Conservation (phyloP, 2,329 filamentous ascomycete genomes). For the Xylaria sp. region DNA sequence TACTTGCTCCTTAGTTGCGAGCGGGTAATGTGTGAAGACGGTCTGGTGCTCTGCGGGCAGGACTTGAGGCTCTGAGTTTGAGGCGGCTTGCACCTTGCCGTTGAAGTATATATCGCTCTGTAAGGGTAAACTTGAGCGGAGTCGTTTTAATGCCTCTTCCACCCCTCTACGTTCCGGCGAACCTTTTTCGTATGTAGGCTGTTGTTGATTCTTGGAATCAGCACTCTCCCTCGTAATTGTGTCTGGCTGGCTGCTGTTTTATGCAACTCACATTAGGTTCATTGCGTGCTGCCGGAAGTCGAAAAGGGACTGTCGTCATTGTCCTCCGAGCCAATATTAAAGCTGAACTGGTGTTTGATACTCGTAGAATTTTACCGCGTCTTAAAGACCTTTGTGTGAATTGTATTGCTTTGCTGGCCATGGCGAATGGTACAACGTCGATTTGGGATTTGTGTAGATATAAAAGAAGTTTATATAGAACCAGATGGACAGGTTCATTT, state of each 20-base stretch:
- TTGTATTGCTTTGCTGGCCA: slow-evolving; percentile 3
- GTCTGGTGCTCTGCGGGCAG: slow-evolving; percentile 10
- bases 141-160: slow-evolving; percentile 16
- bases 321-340: slow-evolving; percentile 1
- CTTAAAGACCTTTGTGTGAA: slow-evolving; percentile 9
- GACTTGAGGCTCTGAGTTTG: slow-evolving; percentile 10
- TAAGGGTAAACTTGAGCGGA: slow-evolving; percentile 13
- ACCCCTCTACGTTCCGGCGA: slow-evolving; percentile 1
- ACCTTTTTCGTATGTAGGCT: slow-evolving; percentile 20
- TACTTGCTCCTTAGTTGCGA: slow-evolving; percentile 12
- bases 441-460: neutral
- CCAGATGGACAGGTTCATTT: neutral
- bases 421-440: neutral
- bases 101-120: slow-evolving; percentile 20
- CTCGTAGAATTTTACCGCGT: neutral
- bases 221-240: neutral
- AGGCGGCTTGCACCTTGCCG: slow-evolving; percentile 7
- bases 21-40: slow-evolving; percentile 15
- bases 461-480: neutral
- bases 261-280: slow-evolving; percentile 17
- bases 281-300: slow-evolving; percentile 13
- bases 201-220: neutral
- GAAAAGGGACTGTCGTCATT: slow-evolving; percentile 10
- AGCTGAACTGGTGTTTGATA: neutral
- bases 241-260: neutral